These are phyloP conservation scores for Cystobasidium pallidum DNA, from an alignment of 1,284 basidiomycete species.

Conservation along the genomic window DNA sequence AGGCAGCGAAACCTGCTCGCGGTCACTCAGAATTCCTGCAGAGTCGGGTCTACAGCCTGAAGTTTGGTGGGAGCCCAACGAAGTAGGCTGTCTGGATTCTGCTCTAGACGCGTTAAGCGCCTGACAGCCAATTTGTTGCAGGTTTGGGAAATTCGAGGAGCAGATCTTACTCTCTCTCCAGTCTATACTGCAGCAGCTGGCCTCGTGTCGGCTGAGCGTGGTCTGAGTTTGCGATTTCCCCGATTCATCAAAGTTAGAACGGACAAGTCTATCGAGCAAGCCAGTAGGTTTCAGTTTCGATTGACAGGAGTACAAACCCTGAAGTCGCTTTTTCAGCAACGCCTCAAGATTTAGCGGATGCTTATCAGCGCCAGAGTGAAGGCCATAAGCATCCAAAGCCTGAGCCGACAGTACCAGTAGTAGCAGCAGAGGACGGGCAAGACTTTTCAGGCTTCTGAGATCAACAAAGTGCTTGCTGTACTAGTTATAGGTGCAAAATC, in stretches of 20 bases:
- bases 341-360: conserved; percentile 42
- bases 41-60: conserved; percentile 75
- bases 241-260: conserved; percentile 55
- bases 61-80: conserved; percentile 80
- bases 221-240: conserved; percentile 60
- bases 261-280: conserved; percentile 52
- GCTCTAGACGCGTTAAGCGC: too few species aligned
- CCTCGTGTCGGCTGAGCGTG: conserved; percentile 68
- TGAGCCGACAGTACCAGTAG: not conserved
- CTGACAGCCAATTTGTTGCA: conserved; percentile 2
- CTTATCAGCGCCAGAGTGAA: conserved; percentile 43
- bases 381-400: conserved; percentile 38
- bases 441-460: conserved; percentile 16
- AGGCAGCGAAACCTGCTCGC: conserved; percentile 69
- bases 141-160: conserved; percentile 84
- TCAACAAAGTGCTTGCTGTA: not conserved
- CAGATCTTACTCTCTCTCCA: conserved; percentile 88
- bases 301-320: not conserved
- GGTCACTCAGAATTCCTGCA: conserved; percentile 65
- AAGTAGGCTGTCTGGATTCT: conserved; percentile 60
- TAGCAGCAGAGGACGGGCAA: not conserved
- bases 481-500: not conserved
- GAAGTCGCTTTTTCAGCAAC: conserved; percentile 32
- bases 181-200: conserved; percentile 80
- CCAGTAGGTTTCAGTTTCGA: conserved; percentile 42